phyloP scores from a whole-genome alignment of 164 flowering plant genomes.

The Hamamelis virginiana region DNA sequence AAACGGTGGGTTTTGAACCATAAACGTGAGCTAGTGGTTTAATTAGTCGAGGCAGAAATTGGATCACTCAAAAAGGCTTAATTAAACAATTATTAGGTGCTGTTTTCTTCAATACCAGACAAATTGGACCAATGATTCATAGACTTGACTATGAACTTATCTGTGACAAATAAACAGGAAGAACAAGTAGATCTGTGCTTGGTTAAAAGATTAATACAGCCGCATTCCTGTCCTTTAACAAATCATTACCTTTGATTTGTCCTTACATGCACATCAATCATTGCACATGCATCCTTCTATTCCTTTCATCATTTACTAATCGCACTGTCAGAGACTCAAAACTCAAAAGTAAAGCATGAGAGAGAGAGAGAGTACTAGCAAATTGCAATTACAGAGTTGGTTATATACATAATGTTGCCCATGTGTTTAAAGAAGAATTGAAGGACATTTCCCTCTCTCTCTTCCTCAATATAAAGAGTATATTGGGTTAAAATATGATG shows the following conservation, averaged over 20 bases:
- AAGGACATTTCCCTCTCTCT: background rate
- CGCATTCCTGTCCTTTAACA: constrained; percentile 8
- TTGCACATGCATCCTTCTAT: constrained; percentile 30
- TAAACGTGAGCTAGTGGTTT: too few relatives aligned
- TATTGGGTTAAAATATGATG: constrained; percentile 2
- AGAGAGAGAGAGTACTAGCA: background rate
- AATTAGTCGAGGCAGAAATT: too few relatives aligned
- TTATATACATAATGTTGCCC: constrained; percentile 19
- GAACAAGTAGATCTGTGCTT: background rate
- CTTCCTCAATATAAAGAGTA: constrained; percentile 5
- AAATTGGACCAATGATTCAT: constrained; percentile 14
- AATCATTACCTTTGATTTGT: constrained; percentile 18
- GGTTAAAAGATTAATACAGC: constrained; percentile 1
- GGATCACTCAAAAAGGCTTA: too few relatives aligned
- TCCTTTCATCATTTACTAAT: constrained; percentile 7
- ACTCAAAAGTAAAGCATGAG: background rate
- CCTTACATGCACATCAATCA: constrained; percentile 22
- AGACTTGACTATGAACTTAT: constrained; percentile 13
- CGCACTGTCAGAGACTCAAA: too few relatives aligned
- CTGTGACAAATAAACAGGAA: background rate
- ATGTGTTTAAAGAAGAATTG: constrained; percentile 24
- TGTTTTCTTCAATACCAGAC: background rate
- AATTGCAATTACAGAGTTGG: constrained; percentile 1
- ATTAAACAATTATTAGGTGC: too few relatives aligned
- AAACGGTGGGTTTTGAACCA: too few relatives aligned